phyloP scores from a whole-genome alignment of 2,329 filamentous ascomycete species.

The Colletotrichum sp. region DNA sequence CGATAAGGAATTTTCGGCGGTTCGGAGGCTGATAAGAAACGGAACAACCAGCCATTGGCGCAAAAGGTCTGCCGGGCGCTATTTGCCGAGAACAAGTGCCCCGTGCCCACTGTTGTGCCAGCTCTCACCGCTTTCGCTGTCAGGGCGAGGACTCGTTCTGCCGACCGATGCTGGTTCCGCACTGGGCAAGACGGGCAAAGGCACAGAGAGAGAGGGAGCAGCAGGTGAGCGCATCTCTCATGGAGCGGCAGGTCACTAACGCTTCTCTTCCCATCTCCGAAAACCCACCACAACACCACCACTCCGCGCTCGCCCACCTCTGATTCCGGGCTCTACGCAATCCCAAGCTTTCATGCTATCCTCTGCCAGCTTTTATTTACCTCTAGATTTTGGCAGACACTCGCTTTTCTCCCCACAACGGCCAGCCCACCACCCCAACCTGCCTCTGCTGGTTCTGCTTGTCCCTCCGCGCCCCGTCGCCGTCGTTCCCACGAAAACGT shows the following conservation, averaged over 20 bases:
- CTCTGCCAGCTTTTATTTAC: slow-evolving; percentile 4
- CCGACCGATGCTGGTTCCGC: slow-evolving; percentile 24
- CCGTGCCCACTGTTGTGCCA: slow-evolving; percentile 19
- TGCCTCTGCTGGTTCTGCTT: slow-evolving; percentile 18
- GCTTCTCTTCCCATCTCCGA: slow-evolving; percentile 21
- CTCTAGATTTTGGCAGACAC: background rate
- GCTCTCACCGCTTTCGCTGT: slow-evolving; percentile 22
- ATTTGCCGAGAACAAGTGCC: slow-evolving; percentile 20
- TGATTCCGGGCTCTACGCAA: background rate
- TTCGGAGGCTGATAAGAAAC: slow-evolving; percentile 12
- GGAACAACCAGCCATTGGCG: slow-evolving; percentile 19
- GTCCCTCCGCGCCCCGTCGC: slow-evolving; percentile 15
- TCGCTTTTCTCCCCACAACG: slow-evolving; percentile 4
- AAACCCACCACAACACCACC: slow-evolving; percentile 23
- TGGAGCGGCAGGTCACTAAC: slow-evolving; percentile 23
- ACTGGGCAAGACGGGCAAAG: slow-evolving; percentile 15
- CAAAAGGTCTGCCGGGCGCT: slow-evolving; percentile 14
- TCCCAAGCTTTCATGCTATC: slow-evolving; percentile 15
- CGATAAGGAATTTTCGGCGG: slow-evolving; percentile 13
- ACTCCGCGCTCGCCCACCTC: slow-evolving; percentile 7
- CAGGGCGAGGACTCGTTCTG: slow-evolving; percentile 22
- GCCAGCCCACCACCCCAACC: slow-evolving; percentile 17
- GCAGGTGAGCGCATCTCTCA: slow-evolving; percentile 25
- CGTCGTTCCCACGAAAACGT: slow-evolving; percentile 18
- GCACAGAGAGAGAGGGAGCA: slow-evolving; percentile 15